Conservation (phyloP, 2,329 filamentous ascomycete species). For the Fusarium sp. region DNA sequence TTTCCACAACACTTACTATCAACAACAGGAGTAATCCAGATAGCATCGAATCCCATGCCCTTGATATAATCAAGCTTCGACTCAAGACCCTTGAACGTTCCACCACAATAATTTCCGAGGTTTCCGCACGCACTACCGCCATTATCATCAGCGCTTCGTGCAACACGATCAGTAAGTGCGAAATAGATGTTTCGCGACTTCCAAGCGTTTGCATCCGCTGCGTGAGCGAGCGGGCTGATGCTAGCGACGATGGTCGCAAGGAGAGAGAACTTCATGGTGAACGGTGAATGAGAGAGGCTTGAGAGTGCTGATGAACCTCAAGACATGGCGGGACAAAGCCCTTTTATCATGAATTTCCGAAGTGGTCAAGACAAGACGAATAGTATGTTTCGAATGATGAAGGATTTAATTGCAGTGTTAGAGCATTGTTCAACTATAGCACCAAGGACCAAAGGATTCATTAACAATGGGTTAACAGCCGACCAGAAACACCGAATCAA, state of each 20-base stretch:
- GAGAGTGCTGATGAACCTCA: background rate
- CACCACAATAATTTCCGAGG: conserved; percentile 67
- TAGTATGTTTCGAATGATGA: background rate
- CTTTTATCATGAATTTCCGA: background rate
- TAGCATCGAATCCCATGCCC: conserved; percentile 68
- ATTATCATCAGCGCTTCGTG: conserved; percentile 56
- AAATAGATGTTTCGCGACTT: conserved; percentile 69
- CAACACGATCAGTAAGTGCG: conserved; percentile 67
- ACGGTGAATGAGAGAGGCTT: background rate
- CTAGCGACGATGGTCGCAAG: conserved; percentile 18
- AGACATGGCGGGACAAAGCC: background rate
- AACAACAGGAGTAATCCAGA: conserved; percentile 70
- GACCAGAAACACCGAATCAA: background rate
- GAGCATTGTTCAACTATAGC: background rate
- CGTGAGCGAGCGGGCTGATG: conserved; percentile 1
- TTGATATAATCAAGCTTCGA: conserved; percentile 72
- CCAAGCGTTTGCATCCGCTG: conserved; percentile 58
- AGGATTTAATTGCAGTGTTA: conserved; percentile 29
- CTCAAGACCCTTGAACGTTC: conserved; percentile 69
- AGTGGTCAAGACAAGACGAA: background rate
- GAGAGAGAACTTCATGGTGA: conserved; percentile 23
- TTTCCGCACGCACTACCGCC: conserved; percentile 57
- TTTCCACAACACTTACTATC: conserved; percentile 47
- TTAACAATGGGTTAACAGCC: conserved; percentile 5
- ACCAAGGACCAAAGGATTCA: background rate